Evolutionary conservation across 2,329 filamentous ascomycete species (phyloP).

Genomic region (Penicillium sp.): DNA sequence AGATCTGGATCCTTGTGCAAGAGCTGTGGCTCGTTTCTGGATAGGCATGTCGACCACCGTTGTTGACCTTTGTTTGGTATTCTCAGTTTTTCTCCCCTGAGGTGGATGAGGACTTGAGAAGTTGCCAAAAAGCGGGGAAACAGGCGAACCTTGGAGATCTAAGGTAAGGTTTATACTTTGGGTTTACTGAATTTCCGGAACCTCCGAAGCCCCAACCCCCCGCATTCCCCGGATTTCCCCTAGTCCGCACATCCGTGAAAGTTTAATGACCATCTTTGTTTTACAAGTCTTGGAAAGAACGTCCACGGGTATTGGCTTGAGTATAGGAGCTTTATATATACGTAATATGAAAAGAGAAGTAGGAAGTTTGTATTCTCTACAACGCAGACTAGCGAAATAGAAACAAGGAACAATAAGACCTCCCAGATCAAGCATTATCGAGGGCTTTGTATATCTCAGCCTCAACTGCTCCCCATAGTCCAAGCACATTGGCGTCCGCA

Average conservation of each 20-base stretch:
- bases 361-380: not conserved
- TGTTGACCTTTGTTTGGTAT: too few species aligned
- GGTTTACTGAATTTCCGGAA: not conserved
- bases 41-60: not conserved
- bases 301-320: not conserved
- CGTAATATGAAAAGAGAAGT: not conserved
- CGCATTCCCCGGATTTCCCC: not conserved
- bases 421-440: not conserved
- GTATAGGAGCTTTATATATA: not conserved
- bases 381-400: not conserved
- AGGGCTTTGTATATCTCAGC: conserved; percentile 10
- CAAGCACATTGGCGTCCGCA: conserved; percentile 44
- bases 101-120: not conserved
- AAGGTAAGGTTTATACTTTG: not conserved
- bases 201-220: not conserved
- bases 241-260: not conserved
- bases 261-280: not conserved
- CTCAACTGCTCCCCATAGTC: conserved; percentile 39
- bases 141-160: not conserved
- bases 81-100: not conserved
- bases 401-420: not conserved
- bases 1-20: not conserved
- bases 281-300: not conserved
- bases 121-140: not conserved
- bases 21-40: not conserved